These are phyloP conservation scores for Bolboschoenus planiculmis DNA, from an alignment of 176 grass and related monocot genomes.

Conservation along the genomic window DNA sequence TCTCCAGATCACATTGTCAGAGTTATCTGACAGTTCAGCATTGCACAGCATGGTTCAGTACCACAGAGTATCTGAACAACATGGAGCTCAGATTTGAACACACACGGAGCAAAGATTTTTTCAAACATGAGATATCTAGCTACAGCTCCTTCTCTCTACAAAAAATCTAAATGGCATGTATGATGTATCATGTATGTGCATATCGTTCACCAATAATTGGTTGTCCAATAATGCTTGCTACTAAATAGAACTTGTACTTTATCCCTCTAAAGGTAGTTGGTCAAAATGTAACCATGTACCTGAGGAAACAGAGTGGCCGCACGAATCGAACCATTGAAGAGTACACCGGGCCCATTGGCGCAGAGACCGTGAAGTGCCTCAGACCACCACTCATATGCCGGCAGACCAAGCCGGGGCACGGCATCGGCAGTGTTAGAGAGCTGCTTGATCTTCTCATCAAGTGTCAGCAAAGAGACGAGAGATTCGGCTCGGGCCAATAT, in stretches of 20 bases:
- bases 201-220: not conserved
- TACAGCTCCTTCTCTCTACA: no score
- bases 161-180: no score
- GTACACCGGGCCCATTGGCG: slow-evolving; percentile 70
- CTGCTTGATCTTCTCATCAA: slow-evolving; percentile 91
- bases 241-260: not conserved
- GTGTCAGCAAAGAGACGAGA: slow-evolving; percentile 70
- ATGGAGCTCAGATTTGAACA: not conserved
- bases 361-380: slow-evolving; percentile 91
- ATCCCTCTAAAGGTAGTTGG: not conserved
- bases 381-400: slow-evolving; percentile 89
- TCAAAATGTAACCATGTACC: not conserved
- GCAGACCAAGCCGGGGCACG: slow-evolving; percentile 64
- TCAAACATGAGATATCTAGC: no score
- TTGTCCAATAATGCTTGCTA: not conserved
- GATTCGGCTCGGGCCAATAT: slow-evolving; percentile 43
- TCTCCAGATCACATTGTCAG: not conserved
- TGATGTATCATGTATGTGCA: no score
- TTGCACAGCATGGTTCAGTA: not conserved
- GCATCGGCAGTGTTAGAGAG: slow-evolving; percentile 70
- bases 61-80: not conserved
- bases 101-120: not conserved
- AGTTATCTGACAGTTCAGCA: not conserved
- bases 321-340: slow-evolving; percentile 60
- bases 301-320: slow-evolving; percentile 62